Conservation (phyloP, 305 asterid genomes). For the Fraxinus dipetala region DNA sequence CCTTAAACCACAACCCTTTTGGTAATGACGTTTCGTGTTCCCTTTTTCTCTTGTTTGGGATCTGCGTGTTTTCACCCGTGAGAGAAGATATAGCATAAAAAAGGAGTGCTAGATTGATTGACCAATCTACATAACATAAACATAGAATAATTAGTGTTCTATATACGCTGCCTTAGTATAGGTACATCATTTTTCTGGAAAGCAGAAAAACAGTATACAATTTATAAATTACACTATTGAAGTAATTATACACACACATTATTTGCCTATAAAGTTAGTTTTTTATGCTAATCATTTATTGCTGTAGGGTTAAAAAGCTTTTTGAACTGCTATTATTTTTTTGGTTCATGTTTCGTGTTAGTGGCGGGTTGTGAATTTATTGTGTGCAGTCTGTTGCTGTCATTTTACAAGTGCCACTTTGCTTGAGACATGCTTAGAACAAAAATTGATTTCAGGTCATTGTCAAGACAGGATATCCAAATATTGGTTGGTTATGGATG, state of each 20-base stretch:
- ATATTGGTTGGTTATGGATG: constrained; percentile 95
- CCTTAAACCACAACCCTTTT: not conserved
- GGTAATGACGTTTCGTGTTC: not conserved
- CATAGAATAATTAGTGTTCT: not conserved
- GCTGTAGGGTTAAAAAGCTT: not conserved
- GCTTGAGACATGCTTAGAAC: constrained; percentile 21
- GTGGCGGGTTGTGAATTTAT: constrained; percentile 1
- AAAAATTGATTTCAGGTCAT: constrained; percentile 64
- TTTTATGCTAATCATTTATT: not conserved
- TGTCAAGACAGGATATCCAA: constrained; percentile 89
- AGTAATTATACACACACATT: not conserved
- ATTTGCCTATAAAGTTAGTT: not conserved
- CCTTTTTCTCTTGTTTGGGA: not conserved
- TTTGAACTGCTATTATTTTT: not conserved
- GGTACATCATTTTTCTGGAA: not conserved
- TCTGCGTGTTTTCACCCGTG: not conserved
- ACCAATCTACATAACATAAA: not conserved
- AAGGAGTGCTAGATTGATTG: not conserved
- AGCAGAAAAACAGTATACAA: not conserved
- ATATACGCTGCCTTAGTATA: not conserved
- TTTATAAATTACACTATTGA: not conserved
- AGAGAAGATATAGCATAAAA: not conserved
- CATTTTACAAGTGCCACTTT: not conserved
- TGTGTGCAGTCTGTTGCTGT: not conserved
- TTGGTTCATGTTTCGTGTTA: not conserved